Evolutionary conservation across 2,329 filamentous ascomycete genomes (phyloP).

Genomic region (Nemania serpens): DNA sequence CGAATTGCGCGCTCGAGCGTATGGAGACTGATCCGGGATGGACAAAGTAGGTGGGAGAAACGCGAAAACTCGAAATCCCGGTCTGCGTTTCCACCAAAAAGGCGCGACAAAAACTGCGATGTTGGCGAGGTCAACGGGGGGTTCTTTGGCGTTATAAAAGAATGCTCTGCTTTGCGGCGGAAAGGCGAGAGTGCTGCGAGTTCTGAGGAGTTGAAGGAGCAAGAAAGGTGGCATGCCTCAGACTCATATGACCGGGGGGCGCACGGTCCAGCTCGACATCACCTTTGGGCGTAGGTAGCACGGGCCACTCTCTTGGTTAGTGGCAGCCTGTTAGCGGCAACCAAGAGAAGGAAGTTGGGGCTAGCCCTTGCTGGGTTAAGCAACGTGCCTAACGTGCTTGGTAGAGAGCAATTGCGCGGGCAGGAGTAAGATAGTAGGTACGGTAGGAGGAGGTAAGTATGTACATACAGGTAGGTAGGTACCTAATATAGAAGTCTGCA

Average conservation of each 20-base stretch:
- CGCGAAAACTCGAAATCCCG: slow-evolving; percentile 30
- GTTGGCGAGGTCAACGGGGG: slow-evolving; percentile 24
- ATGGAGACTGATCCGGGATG: slow-evolving; percentile 33
- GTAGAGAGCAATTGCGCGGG: neutral
- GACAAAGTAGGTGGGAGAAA: slow-evolving; percentile 25
- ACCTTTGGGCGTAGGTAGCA: slow-evolving; percentile 13
- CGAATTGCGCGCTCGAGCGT: slow-evolving; percentile 36
- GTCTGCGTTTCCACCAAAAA: slow-evolving; percentile 26
- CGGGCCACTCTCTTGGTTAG: slow-evolving; percentile 26
- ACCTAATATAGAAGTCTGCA: neutral
- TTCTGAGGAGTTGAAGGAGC: slow-evolving; percentile 35
- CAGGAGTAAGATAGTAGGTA: too few relatives aligned
- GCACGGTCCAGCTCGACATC: slow-evolving; percentile 29
- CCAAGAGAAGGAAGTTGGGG: too few relatives aligned
- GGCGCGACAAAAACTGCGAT: slow-evolving; percentile 16
- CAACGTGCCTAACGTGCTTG: neutral
- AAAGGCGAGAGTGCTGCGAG: slow-evolving; percentile 35
- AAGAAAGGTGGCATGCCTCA: slow-evolving; percentile 38
- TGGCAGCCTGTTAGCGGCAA: neutral
- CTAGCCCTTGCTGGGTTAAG: too few relatives aligned
- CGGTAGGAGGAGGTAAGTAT: too few relatives aligned
- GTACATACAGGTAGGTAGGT: neutral
- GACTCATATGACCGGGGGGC: slow-evolving; percentile 31
- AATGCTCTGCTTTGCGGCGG: slow-evolving; percentile 29
- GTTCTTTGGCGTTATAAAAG: slow-evolving; percentile 28